These are phyloP conservation scores for Lepidopterella palustris DNA, from an alignment of 495 filamentous ascomycete genomes.

Conservation along the genomic window DNA sequence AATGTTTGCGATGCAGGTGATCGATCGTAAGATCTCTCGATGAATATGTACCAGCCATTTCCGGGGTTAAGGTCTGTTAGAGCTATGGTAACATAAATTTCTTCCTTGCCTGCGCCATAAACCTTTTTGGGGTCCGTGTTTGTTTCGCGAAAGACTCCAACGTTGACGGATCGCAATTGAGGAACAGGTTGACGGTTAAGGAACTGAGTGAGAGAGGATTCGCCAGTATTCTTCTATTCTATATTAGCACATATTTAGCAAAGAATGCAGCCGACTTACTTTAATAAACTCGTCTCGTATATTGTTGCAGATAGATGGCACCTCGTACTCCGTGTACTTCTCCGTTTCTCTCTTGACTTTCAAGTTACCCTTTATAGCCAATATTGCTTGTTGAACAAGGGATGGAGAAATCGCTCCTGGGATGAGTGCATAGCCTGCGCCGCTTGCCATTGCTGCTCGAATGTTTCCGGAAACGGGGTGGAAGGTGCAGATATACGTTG, in stretches of 20 bases:
- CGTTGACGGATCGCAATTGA: background rate
- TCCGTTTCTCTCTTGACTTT: background rate
- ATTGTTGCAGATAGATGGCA: background rate
- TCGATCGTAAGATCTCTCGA: background rate
- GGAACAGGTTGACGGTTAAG: background rate
- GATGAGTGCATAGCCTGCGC: background rate
- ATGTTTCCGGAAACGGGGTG: background rate
- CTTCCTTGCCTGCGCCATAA: conserved; percentile 28
- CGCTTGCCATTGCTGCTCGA: background rate
- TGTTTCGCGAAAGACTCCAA: background rate
- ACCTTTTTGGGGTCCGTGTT: background rate
- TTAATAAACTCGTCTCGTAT: background rate
- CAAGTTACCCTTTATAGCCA: background rate
- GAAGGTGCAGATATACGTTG: background rate
- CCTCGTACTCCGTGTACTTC: background rate
- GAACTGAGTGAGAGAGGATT: background rate
- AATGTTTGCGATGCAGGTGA: background rate
- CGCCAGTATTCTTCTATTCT: background rate
- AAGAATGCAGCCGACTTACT: background rate
- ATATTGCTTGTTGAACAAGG: background rate
- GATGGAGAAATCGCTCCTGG: background rate
- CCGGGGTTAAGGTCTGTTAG: background rate
- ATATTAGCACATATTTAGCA: background rate
- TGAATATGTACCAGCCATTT: background rate
- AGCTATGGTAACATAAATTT: background rate